Conservation (phyloP, 169 alveolate species). For the Besnoitia besnoiti region DNA sequence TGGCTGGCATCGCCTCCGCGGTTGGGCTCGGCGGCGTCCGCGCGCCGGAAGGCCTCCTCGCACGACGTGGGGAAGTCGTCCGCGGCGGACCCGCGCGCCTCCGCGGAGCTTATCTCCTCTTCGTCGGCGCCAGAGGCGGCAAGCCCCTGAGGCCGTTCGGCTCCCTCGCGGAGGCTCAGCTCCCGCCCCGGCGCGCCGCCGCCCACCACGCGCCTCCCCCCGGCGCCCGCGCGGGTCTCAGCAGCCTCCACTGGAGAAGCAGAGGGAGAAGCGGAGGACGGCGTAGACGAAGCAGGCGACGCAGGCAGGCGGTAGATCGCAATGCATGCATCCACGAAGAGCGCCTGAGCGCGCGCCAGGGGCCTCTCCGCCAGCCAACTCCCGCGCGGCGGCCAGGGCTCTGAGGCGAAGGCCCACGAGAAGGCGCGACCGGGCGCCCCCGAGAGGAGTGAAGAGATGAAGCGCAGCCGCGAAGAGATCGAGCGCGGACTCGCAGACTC, state of each 20-base stretch:
- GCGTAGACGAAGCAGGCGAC: neutral
- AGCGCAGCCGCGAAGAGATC: no score
- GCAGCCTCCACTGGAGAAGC: neutral
- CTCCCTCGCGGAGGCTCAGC: neutral
- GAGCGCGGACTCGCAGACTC: no score
- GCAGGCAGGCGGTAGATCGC: neutral
- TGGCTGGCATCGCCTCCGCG: no score
- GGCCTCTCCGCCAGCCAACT: neutral
- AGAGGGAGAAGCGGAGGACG: neutral
- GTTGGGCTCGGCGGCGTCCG: no score
- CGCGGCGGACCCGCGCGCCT: neutral
- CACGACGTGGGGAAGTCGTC: conserved; percentile 7
- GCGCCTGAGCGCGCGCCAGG: neutral
- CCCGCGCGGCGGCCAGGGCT: neutral
- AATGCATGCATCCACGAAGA: neutral
- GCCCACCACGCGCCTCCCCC: neutral
- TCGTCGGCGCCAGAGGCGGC: neutral
- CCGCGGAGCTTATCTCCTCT: neutral
- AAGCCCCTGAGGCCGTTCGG: neutral
- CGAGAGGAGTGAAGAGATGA: no score
- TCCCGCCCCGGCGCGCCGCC: conserved; percentile 3
- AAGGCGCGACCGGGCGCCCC: no score
- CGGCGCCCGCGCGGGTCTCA: neutral
- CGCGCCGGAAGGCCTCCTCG: conserved; percentile 10
- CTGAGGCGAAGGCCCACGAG: neutral